These are phyloP conservation scores for Zychaea mexicana DNA, from an alignment of 371 early-diverging fungal species.

Conservation along the genomic window DNA sequence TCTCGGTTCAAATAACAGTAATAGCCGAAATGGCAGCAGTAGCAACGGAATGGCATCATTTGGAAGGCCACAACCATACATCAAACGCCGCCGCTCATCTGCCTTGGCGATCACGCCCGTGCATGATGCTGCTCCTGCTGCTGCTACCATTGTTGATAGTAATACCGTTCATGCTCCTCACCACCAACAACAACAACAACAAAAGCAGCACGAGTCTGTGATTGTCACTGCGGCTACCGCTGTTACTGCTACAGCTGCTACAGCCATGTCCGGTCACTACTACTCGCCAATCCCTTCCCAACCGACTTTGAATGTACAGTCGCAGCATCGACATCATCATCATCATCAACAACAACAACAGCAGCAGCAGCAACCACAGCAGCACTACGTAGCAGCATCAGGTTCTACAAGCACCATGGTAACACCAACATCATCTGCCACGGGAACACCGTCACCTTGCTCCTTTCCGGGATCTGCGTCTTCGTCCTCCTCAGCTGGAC, in stretches of 20 bases:
- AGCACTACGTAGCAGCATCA: constrained; percentile 7
- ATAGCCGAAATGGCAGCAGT: background rate
- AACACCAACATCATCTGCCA: constrained; percentile 12
- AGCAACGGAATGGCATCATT: background rate
- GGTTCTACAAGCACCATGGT: constrained; percentile 10
- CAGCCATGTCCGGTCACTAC: background rate
- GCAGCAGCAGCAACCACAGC: constrained; percentile 9
- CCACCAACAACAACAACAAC: background rate
- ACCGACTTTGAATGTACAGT: background rate
- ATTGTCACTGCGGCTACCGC: background rate
- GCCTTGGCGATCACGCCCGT: constrained; percentile 7
- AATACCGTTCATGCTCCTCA: background rate
- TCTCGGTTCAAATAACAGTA: background rate
- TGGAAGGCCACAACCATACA: background rate
- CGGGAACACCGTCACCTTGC: constrained; percentile 9
- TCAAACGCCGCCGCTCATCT: constrained; percentile 16
- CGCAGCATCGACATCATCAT: constrained; percentile 1
- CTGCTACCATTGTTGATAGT: background rate
- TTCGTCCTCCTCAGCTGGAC: constrained; percentile 7
- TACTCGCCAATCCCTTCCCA: constrained; percentile 4
- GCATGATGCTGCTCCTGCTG: background rate
- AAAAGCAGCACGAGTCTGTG: background rate
- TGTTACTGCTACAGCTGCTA: background rate
- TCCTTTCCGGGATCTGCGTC: constrained; percentile 13
- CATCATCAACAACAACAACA: too few species aligned